Evolutionary conservation across 345 rosid genomes (phyloP).

Genomic region (Abelmoschus esculentus): DNA sequence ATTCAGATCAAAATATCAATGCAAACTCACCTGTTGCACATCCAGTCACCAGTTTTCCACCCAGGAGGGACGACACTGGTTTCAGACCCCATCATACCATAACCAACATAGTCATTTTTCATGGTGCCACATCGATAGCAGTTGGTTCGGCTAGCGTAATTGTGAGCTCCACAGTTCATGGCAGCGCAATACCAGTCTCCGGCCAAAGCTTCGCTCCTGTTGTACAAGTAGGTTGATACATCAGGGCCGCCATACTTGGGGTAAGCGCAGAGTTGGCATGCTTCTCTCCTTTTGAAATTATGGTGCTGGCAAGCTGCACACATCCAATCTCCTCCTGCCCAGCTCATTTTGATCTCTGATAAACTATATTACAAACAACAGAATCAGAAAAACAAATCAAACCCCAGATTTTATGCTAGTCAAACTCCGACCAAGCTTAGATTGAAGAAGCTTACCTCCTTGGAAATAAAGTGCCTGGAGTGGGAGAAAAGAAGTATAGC

Average conservation of each 20-base stretch:
- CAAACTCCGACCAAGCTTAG: not conserved
- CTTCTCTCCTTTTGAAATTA: slow-evolving; percentile 72
- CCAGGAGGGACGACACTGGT: slow-evolving; percentile 49
- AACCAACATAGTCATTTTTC: slow-evolving; percentile 34
- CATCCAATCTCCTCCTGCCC: slow-evolving; percentile 85
- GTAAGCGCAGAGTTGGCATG: slow-evolving; percentile 64
- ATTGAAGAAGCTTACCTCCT: slow-evolving; percentile 7
- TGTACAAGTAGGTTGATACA: slow-evolving; percentile 43
- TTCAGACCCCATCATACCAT: slow-evolving; percentile 12
- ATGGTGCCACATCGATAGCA: slow-evolving; percentile 64
- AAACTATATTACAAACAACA: not conserved
- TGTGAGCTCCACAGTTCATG: slow-evolving; percentile 80
- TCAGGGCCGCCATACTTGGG: slow-evolving; percentile 76
- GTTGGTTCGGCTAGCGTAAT: slow-evolving; percentile 72
- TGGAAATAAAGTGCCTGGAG: not conserved
- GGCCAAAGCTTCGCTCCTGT: slow-evolving; percentile 53
- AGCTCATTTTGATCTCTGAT: slow-evolving; percentile 43
- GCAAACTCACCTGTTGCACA: slow-evolving; percentile 53
- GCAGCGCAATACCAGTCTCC: slow-evolving; percentile 97
- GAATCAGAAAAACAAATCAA: not conserved
- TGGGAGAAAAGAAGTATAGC: not conserved
- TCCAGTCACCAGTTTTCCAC: slow-evolving; percentile 97
- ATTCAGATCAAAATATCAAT: not conserved
- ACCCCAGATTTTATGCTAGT: not conserved
- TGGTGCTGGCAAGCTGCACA: slow-evolving; percentile 68